Base-by-base conservation (phyloP, 1,284 basidiomycete species). In the Pseudozyma hubeiensis region DNA sequence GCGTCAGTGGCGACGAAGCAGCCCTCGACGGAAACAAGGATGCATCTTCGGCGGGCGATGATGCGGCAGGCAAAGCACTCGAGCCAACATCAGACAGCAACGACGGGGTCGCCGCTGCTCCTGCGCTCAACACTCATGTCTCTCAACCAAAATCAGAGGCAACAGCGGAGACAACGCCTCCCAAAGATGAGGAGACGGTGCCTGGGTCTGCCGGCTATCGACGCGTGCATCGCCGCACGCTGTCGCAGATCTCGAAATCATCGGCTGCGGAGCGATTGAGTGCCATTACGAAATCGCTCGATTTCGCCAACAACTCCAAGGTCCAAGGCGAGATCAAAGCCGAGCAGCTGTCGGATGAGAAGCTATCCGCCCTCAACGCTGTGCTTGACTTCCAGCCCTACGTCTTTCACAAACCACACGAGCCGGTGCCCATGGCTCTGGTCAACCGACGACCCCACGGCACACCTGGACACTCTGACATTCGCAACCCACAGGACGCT, bases 361-460 rank as follows among this genome's bases (percentile, higher is more conserved):
- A 58, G 53, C 30, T 76, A 3, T 14, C 50, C 8, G 52, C 62
- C 33, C 52, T 70, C 29, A 72, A 77, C 45, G 77, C 73, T 10
- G 53, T 83, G 33, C 53, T 81, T 1, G 80, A 80, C 54, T 84
- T 84, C 70, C 64, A 80, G 53, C 83, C 78, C 0, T 67, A 77
- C 49, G 51, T 77, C 53, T 78, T 82, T 48, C 80, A 80, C 70
- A 47, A 59, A 17, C 69, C 78, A n/a, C 82, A 85, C 65, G 53
- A 64, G 29, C 85, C 90, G 39, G 88, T 91, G 64, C 91, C 92
- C 0, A 91, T 93, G 75, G 91, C 89, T 4, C 87, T 93, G 83
- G 89, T 90, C 52, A 91, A 90, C 79, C 88, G 91, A 16, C 86
- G 88, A 47, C 90, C 91, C 0, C 89, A 89, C 75, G 90, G 90